Base-by-base conservation (phyloP, 352 stramenopile genomes). In the Phytophthora aleatoria region DNA sequence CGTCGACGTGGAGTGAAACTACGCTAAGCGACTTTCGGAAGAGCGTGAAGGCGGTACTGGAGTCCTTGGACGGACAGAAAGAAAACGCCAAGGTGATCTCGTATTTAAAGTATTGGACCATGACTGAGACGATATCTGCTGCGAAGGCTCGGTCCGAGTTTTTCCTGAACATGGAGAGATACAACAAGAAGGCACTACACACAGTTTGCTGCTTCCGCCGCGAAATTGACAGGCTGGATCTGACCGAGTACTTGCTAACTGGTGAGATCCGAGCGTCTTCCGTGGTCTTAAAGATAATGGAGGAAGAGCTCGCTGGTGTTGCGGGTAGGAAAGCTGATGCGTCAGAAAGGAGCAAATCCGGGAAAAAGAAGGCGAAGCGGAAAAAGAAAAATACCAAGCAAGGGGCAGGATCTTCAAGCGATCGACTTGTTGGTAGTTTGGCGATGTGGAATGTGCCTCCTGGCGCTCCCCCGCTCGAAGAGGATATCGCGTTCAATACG, bases 211-310 rank as follows among this genome's bases (percentile, higher is more conserved):
- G 39, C 24, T 71, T 71, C 45, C 55, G 35, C 8, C 67, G 67
- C 11, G 41, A 71, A 26, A 47, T 71, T 43, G 67, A 71, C n/a
- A 51, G 20, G 0, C 30, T 71, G 5, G 56, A 62, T 26, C 16
- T 74, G 61, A 47, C 24, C 4, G 50, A 71, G 50, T 68, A 74
- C 48, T 61, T 71, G 51, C 35, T 71, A 13, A 71, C 44, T 30
- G 67, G 67, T 3, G 56, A 68, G 41, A 43, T 74, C 11, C 44
- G 43, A 65, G 51, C 61, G 20, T 61, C 55, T 3, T 11, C 26
- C 0, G 24, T 16, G 6, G 43, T 55, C 1, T 16, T 55, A 10
- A 33, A 50, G 10, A 7, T 59, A 4, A 20, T 63, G 39, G 30
- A 54, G 12, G 47, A 67, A 11, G 54, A 61, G 10, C 26, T 36